These are phyloP conservation scores for Salix brachista DNA, from an alignment of 345 rosid species.

Conservation along the genomic window DNA sequence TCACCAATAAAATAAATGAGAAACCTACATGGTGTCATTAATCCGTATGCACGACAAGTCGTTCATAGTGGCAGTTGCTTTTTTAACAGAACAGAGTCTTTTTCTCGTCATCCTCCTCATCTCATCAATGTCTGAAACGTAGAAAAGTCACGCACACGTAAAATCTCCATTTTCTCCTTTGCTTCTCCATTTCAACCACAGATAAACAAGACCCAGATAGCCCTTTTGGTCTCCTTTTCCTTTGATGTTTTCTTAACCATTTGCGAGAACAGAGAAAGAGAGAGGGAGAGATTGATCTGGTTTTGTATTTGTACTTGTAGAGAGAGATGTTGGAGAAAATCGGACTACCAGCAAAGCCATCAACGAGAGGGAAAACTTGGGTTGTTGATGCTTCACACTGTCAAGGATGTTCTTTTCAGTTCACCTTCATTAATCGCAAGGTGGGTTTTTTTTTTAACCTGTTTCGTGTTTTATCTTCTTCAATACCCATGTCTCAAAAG, in stretches of 20 bases:
- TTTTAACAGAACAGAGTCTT: not conserved
- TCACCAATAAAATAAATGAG: not conserved
- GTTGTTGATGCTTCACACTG: slow-evolving; percentile 87
- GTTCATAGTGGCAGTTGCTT: not conserved
- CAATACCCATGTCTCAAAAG: slow-evolving; percentile 13
- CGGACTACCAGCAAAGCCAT: slow-evolving; percentile 81
- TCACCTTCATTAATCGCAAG: slow-evolving; percentile 98
- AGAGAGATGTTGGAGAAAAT: slow-evolving; percentile 78
- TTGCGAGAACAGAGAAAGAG: not conserved
- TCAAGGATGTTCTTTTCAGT: slow-evolving; percentile 91
- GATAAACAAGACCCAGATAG: not conserved
- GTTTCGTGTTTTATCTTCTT: not conserved
- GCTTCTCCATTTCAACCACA: not conserved
- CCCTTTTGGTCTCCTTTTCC: not conserved
- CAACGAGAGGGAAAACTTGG: slow-evolving; percentile 73
- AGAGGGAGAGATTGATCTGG: not conserved
- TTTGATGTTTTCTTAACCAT: not conserved
- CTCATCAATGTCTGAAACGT: no score
- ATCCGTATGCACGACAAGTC: not conserved
- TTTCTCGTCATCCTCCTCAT: no score
- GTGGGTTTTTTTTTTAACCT: slow-evolving; percentile 21
- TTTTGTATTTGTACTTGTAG: not conserved
- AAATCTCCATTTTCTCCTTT: not conserved
- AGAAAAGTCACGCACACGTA: not conserved
- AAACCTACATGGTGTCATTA: not conserved